Base-by-base conservation (phyloP, 148 eudicot species). In the Vaccinium vitisidaea region DNA sequence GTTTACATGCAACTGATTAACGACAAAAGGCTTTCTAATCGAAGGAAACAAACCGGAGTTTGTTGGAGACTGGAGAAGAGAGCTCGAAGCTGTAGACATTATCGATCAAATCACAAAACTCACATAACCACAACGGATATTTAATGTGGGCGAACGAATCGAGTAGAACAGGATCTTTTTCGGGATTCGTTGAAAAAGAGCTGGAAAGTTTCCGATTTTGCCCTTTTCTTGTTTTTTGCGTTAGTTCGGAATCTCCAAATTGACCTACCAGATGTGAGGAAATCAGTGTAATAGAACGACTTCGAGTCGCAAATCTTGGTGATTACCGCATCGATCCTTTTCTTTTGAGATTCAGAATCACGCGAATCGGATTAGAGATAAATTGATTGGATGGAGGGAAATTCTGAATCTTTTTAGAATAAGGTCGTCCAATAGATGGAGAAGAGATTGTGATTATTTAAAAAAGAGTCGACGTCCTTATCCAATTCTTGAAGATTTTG, bases 11-110 rank as follows among this genome's bases (percentile, higher is more conserved):
- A 86, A 78, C 80, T 88, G 90, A 39, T 69, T 87, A 2, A 81
- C 75, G 14, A 71, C 84, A 2, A 85, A 82, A 16, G 87, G 87
- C 75, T 55, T 84, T 30, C 67, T 49, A 49, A 61, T 10, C 43
- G 83, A 21, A 16, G 88, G 71, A 67, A 54, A 49, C 30, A 23
- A 82, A 67, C 23, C 73, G 32, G 85, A 30, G 58, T 13, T 49
- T 82, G 70, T 86, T 61, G 85, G 87, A 67, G 75, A 77, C 80
- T 87, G 91, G 61, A 90, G 6, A 21, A 61, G 87, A 69, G 93
- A 88, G 73, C 92, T 90, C 79, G 90, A 86, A 39, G 88, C 86
- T 83, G 83, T 86, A 91, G 95, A 89, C 94, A 91, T 90, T 79
- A 21, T 78, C 10, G 16, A 52, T 30, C 52, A 13, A 53, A 25